These are phyloP conservation scores for Citrus glauca DNA, from an alignment of 345 rosid species.

Conservation along the genomic window DNA sequence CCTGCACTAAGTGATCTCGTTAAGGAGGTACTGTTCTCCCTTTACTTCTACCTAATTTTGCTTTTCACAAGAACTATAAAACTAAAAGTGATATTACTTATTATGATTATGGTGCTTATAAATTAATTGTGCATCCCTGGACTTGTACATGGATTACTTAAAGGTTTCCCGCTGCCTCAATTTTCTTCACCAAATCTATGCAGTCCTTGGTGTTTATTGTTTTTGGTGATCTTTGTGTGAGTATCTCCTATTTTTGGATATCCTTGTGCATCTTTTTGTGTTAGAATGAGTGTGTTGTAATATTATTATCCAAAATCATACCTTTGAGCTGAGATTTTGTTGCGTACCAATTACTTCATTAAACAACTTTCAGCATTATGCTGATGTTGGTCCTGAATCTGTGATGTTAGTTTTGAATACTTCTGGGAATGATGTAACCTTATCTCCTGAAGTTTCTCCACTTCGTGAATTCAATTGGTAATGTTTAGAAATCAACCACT, in stretches of 20 bases:
- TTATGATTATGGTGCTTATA: background rate
- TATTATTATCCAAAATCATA: background rate
- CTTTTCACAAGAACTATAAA: background rate
- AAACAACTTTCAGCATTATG: background rate
- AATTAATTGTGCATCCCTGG: background rate
- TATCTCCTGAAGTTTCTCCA: background rate
- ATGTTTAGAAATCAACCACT: background rate
- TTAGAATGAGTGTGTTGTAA: background rate
- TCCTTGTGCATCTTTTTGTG: background rate
- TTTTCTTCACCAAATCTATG: background rate
- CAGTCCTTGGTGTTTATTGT: background rate
- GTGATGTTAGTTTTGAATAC: background rate
- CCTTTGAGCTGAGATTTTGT: background rate
- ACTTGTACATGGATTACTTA: background rate
- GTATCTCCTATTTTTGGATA: background rate
- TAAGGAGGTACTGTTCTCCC: conserved; percentile 59
- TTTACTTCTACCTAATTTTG: background rate
- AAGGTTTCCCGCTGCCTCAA: background rate
- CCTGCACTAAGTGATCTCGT: conserved; percentile 67
- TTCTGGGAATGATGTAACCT: conserved; percentile 1
- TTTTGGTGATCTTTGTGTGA: background rate
- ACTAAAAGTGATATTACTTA: background rate
- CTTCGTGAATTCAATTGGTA: background rate
- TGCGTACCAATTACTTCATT: background rate
- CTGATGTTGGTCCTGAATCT: background rate